Percentiles rank a stretch among this genome's conserved stretches.
Evolutionary conservation across 176 grass and related monocot species (phyloP).

Genomic region (Zizania latifolia): DNA sequence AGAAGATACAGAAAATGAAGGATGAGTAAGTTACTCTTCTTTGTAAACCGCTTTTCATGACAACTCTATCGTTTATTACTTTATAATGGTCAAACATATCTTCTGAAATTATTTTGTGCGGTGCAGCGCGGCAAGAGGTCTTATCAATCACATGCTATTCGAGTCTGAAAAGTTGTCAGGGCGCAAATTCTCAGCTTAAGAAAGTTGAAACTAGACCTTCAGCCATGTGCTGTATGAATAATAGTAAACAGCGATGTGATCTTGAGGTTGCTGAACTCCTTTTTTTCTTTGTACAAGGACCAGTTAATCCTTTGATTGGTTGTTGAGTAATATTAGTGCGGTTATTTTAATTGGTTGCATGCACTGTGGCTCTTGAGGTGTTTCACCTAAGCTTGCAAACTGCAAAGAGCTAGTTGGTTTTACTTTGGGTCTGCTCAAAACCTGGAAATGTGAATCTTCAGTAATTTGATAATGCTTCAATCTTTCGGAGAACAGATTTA

Average conservation of each 20-base stretch:
- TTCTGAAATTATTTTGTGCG: slow-evolving; percentile 31
- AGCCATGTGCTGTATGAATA: slow-evolving; percentile 24
- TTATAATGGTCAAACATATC: neutral
- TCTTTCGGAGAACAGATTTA: neutral
- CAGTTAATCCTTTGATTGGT: slow-evolving; percentile 2
- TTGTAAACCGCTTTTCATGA: neutral
- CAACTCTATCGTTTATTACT: slow-evolving; percentile 16
- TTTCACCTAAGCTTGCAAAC: neutral
- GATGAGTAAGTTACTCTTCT: slow-evolving; percentile 61
- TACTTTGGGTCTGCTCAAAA: neutral
- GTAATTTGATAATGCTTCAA: neutral
- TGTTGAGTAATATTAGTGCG: slow-evolving; percentile 16
- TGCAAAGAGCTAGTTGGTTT: neutral
- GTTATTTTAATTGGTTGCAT: slow-evolving; percentile 10
- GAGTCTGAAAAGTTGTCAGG: slow-evolving; percentile 84
- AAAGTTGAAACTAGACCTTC: slow-evolving; percentile 17
- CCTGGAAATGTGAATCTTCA: neutral
- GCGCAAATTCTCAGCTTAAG: slow-evolving; percentile 59
- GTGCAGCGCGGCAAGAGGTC: slow-evolving; percentile 81
- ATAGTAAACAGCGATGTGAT: neutral
- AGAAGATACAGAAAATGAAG: slow-evolving; percentile 97
- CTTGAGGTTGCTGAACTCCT: slow-evolving; percentile 12
- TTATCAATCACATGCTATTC: slow-evolving; percentile 93
- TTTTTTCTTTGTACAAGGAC: neutral
- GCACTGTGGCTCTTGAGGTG: neutral